Base-by-base conservation (phyloP, 768 basidiomycete genomes). In the Lactarius hatsudake region DNA sequence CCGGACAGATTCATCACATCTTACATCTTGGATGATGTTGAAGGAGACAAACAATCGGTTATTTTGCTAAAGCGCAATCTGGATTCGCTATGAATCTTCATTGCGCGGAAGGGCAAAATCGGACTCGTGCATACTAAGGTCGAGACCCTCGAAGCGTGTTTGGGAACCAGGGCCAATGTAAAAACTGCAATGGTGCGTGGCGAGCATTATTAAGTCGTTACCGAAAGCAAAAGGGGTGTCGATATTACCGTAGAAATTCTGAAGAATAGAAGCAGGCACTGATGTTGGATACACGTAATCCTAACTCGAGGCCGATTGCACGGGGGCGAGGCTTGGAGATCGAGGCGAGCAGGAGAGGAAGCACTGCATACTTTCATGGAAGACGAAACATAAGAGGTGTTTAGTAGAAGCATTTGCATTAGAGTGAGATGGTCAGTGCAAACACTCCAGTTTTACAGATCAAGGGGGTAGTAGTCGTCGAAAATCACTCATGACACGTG, bases 131-230 rank as follows among this genome's bases (percentile, higher is more conserved):
- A 63, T 26, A 53, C 51, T 23, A 66, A 64, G 54, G 63, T 69
- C 70, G 68, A 69, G 70, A 30, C 70, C 68, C 26, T 71, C 17
- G 68, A 69, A 64, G 70, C 70, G 38, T 71, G 23, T 42, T 51
- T 43, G 66, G 17, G 68, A 51, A 57, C 62, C 66, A 65, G 67
- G 57, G 59, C 67, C 59, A 36, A 59, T 42, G 58, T 53, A 57
- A 61, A 56, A 57, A 53, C 63, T 61, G 61, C 61, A 13, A 64
- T 26, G 45, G 60, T 69, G 64, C 58, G 57, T 59, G 60, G 60
- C 57, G 18, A 55, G 30, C 56, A 63, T 59, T 59, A 69, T 23
- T 15, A 53, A 66, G 56, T 59, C 62, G 1, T 63, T 62, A 54
- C 67, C 68, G 65, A 69, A 59, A 55, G 61, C 53, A 63, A 61